Base-by-base conservation (phyloP, 495 filamentous ascomycete species). In the Cercophora samala region DNA sequence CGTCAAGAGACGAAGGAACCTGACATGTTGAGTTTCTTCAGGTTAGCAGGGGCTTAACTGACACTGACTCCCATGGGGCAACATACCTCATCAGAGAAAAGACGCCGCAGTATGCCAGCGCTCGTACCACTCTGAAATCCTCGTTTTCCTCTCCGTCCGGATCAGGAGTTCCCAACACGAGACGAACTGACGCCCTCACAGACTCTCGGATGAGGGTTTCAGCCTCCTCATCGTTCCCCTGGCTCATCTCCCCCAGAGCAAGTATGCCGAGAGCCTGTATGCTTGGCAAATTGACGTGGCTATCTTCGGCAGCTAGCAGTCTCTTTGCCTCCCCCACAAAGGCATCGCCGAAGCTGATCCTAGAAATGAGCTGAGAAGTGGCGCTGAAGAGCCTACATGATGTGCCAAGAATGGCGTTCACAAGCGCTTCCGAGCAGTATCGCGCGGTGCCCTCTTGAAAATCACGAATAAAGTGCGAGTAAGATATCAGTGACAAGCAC, bases 231-330 rank as follows among this genome's bases (percentile, higher is more conserved):
- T 69, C 72, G 18, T 74, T 74, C 4, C 72, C 70, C 23, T 68
- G 68, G 53, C 63, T 46, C 23, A 74, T 71, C 54, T 75, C 74
- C 2, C 68, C 65, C 62, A 74, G 54, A 3, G 72, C 70, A 25
- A 75, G 58, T n/a, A 75, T 58, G 0, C 63, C 72, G 8, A 75
- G 56, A 6, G 74, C 72, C 22, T 75, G 74, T 11, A 74, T 68
- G 19, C 65, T 72, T 1, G 74, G 70, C 4, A 75, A 58, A 53
- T 62, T 71, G 15, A 65, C 59, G 55, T 69, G 68, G 24, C 51
- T 66, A 0, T 42, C 26, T 24, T 73, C 70, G 5, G 25, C 29
- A 5, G 67, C 55, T 1, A 75, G 56, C 11, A 75, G 51, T n/a
- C 65, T 63, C 37, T 66, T 74, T 19, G 74, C 70, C 22, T 75